Conservation (phyloP, 805 yeast species). For the Kregervanrija fluxuum region DNA sequence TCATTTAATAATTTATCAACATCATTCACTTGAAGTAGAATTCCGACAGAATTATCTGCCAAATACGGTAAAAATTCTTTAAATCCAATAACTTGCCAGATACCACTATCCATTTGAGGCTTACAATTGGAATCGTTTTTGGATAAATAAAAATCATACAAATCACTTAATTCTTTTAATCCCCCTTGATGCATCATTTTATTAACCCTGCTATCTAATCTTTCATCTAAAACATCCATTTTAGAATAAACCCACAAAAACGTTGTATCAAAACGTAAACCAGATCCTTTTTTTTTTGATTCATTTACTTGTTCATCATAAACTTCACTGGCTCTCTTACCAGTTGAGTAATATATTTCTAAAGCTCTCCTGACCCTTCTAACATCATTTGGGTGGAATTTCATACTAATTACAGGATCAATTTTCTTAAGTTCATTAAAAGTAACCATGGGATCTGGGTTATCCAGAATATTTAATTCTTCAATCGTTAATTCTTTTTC, state of each 20-base stretch:
- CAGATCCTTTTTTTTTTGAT: slow-evolving; percentile 34
- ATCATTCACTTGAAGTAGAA: background rate
- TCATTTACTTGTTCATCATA: slow-evolving; percentile 50
- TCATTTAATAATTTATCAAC: slow-evolving; percentile 8
- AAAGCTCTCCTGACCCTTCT: slow-evolving; percentile 74
- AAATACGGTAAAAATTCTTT: slow-evolving; percentile 72
- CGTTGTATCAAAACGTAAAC: slow-evolving; percentile 53
- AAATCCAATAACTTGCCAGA: slow-evolving; percentile 94
- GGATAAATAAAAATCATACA: slow-evolving; percentile 40
- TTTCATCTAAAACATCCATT: slow-evolving; percentile 42
- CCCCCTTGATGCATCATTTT: slow-evolving; percentile 72
- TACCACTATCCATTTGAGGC: slow-evolving; percentile 56
- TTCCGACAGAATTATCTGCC: background rate
- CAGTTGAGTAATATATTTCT: slow-evolving; percentile 68
- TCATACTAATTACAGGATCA: slow-evolving; percentile 70
- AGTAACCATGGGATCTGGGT: slow-evolving; percentile 44
- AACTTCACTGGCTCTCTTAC: slow-evolving; percentile 59
- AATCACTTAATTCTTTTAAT: slow-evolving; percentile 53
- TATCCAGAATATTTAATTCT: slow-evolving; percentile 42
- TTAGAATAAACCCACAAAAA: slow-evolving; percentile 81
- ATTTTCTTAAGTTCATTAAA: slow-evolving; percentile 39
- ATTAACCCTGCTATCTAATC: slow-evolving; percentile 80
- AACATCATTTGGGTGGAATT: slow-evolving; percentile 88
- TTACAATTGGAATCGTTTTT: slow-evolving; percentile 18
- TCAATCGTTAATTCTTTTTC: slow-evolving; percentile 21